Evolutionary conservation across 495 filamentous ascomycete species (phyloP), one percentile per base, ranked within the genome.

Genomic region (Penicillium paxilli): DNA sequence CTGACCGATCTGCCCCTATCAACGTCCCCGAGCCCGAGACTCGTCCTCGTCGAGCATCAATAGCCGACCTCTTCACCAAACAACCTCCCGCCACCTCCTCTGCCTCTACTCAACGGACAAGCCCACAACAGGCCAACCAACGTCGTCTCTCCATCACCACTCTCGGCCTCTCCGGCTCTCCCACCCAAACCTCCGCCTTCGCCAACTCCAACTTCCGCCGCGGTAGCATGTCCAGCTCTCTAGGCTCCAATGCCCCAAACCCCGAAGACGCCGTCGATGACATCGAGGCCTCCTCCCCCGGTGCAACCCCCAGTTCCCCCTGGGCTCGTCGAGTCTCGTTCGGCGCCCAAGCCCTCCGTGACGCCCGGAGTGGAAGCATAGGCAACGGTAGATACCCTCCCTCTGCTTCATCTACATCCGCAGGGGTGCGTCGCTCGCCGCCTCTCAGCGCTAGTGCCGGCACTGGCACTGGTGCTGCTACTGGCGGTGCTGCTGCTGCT

Each of bases 251-350:
- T 59, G 85, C 85, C n/a, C 84, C 86, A 49, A 87, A 85, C n/a
- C 72, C 86, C 44, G 91, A 97, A 60, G 94, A 97, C 69, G 91
- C 79, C 55, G 87, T 92, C 38, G 94, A 97, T 49, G 94, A 98
- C 44, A 83, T 82, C 35, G 90, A 79, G 38, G 87, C 64, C 59
- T 65, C 59, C 47, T 74, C 64, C 44, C 70, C 65, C 33, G 76
- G 68, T 63, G 68, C 65, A 51, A 77, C 80, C 7, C 82, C 89
- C 26, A 82, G 71, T 42, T 88, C 88, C 5, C 90, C 91, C 14
- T 95, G 96, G 66, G 83, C 83, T 9, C 85, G 94, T 45, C 86
- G 94, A 19, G 83, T 96, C 76, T 96, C 92, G 65, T 94, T 96
- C 67, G 93, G 94, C 49, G 91, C 90, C 22, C 85, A 90, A 63